Conservation (phyloP, 192 early-diverging fungal species). For the Umbelopsis vinacea region DNA sequence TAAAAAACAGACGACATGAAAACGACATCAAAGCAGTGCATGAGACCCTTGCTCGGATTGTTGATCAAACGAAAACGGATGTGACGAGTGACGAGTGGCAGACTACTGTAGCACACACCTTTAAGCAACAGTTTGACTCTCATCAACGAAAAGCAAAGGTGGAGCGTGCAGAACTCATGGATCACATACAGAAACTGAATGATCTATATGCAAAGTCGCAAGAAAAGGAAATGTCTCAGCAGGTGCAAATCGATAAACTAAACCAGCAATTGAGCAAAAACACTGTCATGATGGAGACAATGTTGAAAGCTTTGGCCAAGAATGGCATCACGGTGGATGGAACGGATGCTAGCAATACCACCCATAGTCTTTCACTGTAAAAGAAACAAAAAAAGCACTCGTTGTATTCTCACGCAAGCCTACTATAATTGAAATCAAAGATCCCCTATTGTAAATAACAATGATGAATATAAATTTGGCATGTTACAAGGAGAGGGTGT, state of each 20-base stretch:
- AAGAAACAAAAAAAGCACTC: background rate
- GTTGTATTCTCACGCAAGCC: background rate
- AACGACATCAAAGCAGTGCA: background rate
- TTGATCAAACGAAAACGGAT: background rate
- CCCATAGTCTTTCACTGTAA: background rate
- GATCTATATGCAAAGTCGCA: background rate
- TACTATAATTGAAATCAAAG: background rate
- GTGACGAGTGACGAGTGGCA: background rate
- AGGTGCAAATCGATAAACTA: background rate
- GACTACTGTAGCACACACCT: background rate
- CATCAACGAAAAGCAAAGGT: background rate
- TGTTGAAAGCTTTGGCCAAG: background rate
- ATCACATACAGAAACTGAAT: background rate
- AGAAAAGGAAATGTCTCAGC: background rate
- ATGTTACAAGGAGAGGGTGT: background rate
- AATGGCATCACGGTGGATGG: background rate
- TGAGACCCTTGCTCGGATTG: background rate
- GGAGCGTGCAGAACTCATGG: background rate
- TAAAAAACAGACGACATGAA: conserved; percentile 3
- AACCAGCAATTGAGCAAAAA: background rate
- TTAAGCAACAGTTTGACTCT: background rate
- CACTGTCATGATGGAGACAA: background rate
- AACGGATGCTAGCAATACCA: background rate
- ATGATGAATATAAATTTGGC: conserved; percentile 23
- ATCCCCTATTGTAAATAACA: conserved; percentile 23